Base-by-base conservation (phyloP, 2,329 filamentous ascomycete genomes). In the Pseudogymnoascus sp. region DNA sequence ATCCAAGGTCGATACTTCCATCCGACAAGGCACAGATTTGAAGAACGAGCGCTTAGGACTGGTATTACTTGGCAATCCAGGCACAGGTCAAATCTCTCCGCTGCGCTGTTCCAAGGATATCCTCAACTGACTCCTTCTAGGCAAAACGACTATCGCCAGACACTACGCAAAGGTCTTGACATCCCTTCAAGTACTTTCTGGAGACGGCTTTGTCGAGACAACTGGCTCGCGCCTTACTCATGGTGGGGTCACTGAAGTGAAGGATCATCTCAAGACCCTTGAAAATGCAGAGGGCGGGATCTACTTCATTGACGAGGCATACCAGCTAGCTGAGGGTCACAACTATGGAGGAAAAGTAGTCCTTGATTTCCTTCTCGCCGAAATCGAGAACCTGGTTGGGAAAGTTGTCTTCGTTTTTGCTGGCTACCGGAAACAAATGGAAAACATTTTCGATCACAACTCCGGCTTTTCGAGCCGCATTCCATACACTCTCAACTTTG, bases 271-370 rank as follows among this genome's bases (percentile, higher is more conserved):
- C 5, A 77, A 87, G 2, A 67, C 76, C 0, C 78, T 92, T 0
- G 71, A 84, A 3, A 76, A 84, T 84, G 86, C 0, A 82, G 7
- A 76, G 83, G 89, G 89, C 0, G 90, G 90, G 0, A 86, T 86
- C 0, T 69, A 91, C 1, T 92, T 93, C 69, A 87, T 93, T 22
- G 90, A 93, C 64, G 89, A 93, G 71, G 88, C 89, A 0, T 92
- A 93, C 68, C 89, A 92, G 66, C 77, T 93, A 0, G 80, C 84
- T 0, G 83, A 82, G 0, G 81, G 81, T 0, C 82, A 83, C 62
- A 87, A 75, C 22, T 68, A 71, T 2, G 82, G 82, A 0, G 88
- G 89, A 0, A 76, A 74, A 0, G 79, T 81, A 0, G 87, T 91
- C 0, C 75, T 93, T 0, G 88, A 93, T 65, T 90, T 81, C 64